Evolutionary conservation across 2,329 filamentous ascomycete species (phyloP), one percentile per base, ranked within the genome.

Genomic region (Fusarium nodosum): DNA sequence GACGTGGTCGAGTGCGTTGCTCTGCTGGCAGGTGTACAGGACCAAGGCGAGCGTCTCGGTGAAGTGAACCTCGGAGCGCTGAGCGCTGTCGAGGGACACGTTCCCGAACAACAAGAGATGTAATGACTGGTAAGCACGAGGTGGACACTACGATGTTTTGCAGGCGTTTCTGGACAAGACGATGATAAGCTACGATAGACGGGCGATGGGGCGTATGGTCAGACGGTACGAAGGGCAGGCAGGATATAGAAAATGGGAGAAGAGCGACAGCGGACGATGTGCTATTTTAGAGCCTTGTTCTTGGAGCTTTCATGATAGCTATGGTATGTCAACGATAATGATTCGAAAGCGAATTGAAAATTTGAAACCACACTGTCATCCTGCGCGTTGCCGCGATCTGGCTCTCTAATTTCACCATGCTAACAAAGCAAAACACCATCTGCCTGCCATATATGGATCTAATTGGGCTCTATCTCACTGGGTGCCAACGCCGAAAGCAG

Each of bases 1-100:
- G 94, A 98, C 78, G 94, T 98, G 57, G 91, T 98, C 72, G 90
- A 92, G 69, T 86, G 83, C 63, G 82, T 88, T 36, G 83, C 87
- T 7, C 81, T 90, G 26, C 81, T 91, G 24, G 84, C 84, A 1
- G 85, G 83, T 7, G 82, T 84, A 48, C 78, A 76, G n/a, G 75
- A 79, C 9, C 76, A 76, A 2, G 80, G 80, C 8, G 76, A 81
- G 44, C 72, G 79, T 9, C 76, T 83, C 22, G 79, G 86, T 47
- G 83, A 87, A 75, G 85, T 87, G 33, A 89, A 88, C 72, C 79
- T 88, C 38, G 87, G 84, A 2, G 85, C 85, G 4, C 75, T 87
- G 18, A 87, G 85, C 60, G 76, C 81, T 2, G 82, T 88, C 1
- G 86, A 87, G 74, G 86, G 86, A 1, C 82, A 82, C 28, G 80